Conservation (phyloP, 2,329 filamentous ascomycete genomes). For the Ilyonectria destructans region DNA sequence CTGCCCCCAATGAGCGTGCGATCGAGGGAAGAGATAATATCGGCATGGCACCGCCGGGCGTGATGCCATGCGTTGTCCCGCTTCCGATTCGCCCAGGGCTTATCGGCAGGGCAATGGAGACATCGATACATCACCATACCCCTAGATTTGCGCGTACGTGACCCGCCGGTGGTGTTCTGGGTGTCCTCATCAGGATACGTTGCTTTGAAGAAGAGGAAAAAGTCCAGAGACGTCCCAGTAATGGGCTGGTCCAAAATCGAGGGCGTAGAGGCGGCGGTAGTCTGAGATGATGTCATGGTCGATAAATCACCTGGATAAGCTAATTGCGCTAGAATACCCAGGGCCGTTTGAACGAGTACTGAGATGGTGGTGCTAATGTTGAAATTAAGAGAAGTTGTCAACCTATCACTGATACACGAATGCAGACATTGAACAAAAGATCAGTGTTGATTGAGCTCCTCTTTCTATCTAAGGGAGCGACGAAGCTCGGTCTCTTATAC, state of each 20-base stretch:
- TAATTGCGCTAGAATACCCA: neutral
- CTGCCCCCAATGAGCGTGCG: constrained; percentile 1
- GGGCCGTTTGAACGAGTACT: neutral
- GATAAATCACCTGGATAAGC: constrained; percentile 2
- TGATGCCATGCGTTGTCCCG: neutral
- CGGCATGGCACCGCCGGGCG: neutral
- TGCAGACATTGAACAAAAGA: too few species aligned
- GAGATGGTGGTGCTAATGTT: neutral
- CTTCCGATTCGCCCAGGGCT: constrained; percentile 1
- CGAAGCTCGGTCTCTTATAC: too few species aligned
- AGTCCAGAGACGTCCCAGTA: constrained; percentile 1
- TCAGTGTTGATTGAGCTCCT: too few species aligned
- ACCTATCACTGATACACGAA: too few species aligned
- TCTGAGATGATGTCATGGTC: neutral
- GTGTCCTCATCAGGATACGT: neutral
- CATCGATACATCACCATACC: neutral
- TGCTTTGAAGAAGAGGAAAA: constrained; percentile 1
- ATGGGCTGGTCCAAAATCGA: neutral
- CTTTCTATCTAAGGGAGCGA: too few species aligned
- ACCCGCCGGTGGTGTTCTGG: neutral
- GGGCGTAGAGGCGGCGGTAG: neutral
- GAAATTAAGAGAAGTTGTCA: neutral
- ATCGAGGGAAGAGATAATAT: constrained; percentile 2
- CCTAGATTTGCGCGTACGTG: neutral
- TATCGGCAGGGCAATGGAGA: neutral